Conservation (phyloP, 2,329 filamentous ascomycete genomes). For the Xylariomycetidae sp. region DNA sequence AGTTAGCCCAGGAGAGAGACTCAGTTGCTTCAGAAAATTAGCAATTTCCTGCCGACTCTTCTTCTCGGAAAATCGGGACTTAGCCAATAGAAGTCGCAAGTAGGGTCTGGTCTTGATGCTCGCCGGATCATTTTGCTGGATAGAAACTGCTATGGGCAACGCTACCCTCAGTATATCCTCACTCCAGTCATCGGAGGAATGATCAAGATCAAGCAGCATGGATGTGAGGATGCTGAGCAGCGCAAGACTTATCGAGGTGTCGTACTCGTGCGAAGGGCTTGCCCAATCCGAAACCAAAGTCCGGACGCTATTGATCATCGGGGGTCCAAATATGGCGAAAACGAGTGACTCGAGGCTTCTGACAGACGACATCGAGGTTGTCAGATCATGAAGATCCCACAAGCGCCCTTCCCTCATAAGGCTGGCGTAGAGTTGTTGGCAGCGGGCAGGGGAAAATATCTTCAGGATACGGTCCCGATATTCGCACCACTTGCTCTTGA, state of each 20-base stretch:
- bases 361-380: conserved; percentile 5
- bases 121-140: conserved; percentile 13
- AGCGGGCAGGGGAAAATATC: too few species aligned
- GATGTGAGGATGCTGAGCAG: conserved; percentile 15
- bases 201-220: conserved; percentile 7
- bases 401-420: conserved; percentile 19
- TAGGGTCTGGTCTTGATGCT: conserved; percentile 16
- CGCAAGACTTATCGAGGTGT: conserved; percentile 15
- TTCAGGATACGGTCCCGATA: too few species aligned
- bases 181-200: conserved; percentile 2
- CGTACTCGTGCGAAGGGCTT: conserved; percentile 7
- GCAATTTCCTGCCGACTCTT: conserved; percentile 6
- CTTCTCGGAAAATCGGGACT: conserved; percentile 9
- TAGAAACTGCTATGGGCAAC: conserved; percentile 11
- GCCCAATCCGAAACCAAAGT: conserved; percentile 15
- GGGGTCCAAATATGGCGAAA: conserved; percentile 4
- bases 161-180: conserved; percentile 8
- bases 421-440: conserved; percentile 8
- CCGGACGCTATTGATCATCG: conserved; percentile 6
- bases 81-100: conserved; percentile 14
- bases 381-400: conserved; percentile 20
- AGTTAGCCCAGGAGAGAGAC: conserved; percentile 5
- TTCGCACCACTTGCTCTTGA: too few species aligned
- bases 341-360: conserved; percentile 7
- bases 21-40: conserved; percentile 7